phyloP scores from a whole-genome alignment of 805 yeast genomes.

The Starmerella riodocensis region DNA sequence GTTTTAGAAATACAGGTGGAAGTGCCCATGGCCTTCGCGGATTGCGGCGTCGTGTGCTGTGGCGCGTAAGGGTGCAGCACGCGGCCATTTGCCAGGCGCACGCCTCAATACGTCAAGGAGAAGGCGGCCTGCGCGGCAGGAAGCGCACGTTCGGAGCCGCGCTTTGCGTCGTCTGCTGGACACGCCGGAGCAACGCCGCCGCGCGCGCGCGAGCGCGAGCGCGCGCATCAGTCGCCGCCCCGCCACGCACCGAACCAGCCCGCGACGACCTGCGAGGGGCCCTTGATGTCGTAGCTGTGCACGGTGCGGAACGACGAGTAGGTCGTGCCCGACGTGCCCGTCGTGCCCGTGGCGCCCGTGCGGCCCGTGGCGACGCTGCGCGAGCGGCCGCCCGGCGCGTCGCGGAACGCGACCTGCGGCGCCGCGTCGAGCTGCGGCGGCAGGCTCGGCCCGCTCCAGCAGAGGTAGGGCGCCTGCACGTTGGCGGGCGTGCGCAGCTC shows the following conservation, averaged over 20 bases:
- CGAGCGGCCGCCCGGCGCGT: neutral
- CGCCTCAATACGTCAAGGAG: no score
- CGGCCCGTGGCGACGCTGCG: neutral
- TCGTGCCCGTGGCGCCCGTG: neutral
- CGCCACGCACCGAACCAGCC: conserved; percentile 2
- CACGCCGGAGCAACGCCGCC: no score
- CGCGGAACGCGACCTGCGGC: neutral
- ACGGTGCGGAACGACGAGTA: neutral
- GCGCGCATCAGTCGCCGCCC: no score
- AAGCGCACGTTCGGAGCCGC: no score
- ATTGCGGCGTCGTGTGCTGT: no score
- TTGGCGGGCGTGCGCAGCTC: conserved; percentile 1
- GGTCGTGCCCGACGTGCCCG: neutral
- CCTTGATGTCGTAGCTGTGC: conserved; percentile 4
- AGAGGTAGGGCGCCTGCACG: neutral
- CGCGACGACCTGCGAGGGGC: neutral
- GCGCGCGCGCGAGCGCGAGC: no score
- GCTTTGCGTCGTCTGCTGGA: no score
- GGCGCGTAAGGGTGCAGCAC: no score
- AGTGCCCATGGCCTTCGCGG: no score
- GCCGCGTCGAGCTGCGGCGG: neutral
- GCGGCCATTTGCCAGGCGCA: no score
- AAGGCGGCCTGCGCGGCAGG: no score
- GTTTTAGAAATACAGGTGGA: no score
- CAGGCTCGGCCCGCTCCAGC: conserved; percentile 2